Evolutionary conservation across 1,284 basidiomycete genomes (phyloP).

Genomic region (Cutaneotrichosporon cavernicola): DNA sequence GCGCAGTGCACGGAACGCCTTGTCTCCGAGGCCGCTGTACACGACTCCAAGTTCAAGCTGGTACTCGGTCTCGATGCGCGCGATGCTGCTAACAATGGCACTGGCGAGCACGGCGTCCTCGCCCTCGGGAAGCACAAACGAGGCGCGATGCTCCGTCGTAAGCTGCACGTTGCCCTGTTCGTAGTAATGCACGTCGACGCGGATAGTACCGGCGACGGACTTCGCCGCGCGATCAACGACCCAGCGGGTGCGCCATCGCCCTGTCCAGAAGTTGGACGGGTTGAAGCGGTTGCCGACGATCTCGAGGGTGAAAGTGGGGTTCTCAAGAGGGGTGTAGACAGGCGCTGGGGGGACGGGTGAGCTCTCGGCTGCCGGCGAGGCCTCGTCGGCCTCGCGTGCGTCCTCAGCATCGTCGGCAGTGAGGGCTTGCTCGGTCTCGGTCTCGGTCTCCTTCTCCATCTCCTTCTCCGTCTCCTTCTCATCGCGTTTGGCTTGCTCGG

Average conservation of each 20-base stretch:
- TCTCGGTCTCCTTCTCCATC: slow-evolving; percentile 4
- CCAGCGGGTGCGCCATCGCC: slow-evolving; percentile 73
- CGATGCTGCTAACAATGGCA: slow-evolving; percentile 67
- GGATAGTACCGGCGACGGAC: slow-evolving; percentile 59
- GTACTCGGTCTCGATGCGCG: slow-evolving; percentile 76
- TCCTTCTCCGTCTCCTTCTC: slow-evolving; percentile 9
- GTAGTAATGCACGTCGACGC: slow-evolving; percentile 89
- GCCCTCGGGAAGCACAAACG: slow-evolving; percentile 62
- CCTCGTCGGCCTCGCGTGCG: neutral
- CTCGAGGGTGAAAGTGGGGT: slow-evolving; percentile 66
- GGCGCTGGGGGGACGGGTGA: slow-evolving; percentile 16
- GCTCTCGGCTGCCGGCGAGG: neutral
- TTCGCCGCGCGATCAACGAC: slow-evolving; percentile 51
- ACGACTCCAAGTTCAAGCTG: slow-evolving; percentile 73
- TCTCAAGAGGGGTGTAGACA: slow-evolving; percentile 36
- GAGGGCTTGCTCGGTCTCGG: neutral
- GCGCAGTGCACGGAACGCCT: slow-evolving; percentile 79
- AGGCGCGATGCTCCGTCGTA: slow-evolving; percentile 67
- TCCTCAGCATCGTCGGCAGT: slow-evolving; percentile 6
- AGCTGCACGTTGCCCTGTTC: slow-evolving; percentile 96
- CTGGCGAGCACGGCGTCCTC: slow-evolving; percentile 59
- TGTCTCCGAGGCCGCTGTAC: slow-evolving; percentile 82
- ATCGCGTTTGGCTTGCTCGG: slow-evolving; percentile 10
- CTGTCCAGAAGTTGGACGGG: slow-evolving; percentile 87
- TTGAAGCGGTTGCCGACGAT: slow-evolving; percentile 93